Evolutionary conservation across 805 yeast genomes (phyloP), one percentile per base, ranked within the genome.

Genomic region (Wickerhamia fluorescens): DNA sequence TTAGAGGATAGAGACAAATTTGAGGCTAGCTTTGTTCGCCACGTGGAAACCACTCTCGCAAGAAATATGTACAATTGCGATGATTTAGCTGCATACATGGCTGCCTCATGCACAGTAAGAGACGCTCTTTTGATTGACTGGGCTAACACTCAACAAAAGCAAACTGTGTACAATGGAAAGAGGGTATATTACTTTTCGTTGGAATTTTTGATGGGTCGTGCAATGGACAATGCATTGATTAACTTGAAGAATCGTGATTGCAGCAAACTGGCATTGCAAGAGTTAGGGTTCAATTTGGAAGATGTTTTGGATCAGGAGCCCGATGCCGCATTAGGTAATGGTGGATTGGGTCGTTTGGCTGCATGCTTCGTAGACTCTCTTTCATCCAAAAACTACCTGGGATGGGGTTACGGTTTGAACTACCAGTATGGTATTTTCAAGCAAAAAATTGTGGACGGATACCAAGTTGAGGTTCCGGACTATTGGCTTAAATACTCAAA

Each of bases 331-430:
- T 69, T 87, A 31, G 96, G 96, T 47, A 88, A 88, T 49, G 96
- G 96, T 51, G 96, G 96, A 40, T 65, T 87, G 33, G 96, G 96
- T 38, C 75, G 96, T 52, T 67, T 87, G 49, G 96, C 96, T 14
- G 95, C 96, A 13, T 88, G 96, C 58, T 87, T 86, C 51, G 74
- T 87, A 27, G 96, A 88, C 59, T 85, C 95, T 2, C 62, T 87
- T 52, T 75, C 92, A 20, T 77, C 94, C 4, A 80, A 83, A 41
- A 78, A 83, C 55, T 84, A 83, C 54, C 86, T 94, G 11, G 95
- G 94, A 29, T 87, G 96, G 96, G 96, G 96, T 39, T 87, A 87
- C 54, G 96, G 96, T 36, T 64, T 87, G 43, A 79, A 94, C 52
- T 87, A 87, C 61, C 86, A 86, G 57, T 87, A 88, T 51, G 96